phyloP scores from a whole-genome alignment of 1,139 yeast genomes.

The Suhomyces terraborum region DNA sequence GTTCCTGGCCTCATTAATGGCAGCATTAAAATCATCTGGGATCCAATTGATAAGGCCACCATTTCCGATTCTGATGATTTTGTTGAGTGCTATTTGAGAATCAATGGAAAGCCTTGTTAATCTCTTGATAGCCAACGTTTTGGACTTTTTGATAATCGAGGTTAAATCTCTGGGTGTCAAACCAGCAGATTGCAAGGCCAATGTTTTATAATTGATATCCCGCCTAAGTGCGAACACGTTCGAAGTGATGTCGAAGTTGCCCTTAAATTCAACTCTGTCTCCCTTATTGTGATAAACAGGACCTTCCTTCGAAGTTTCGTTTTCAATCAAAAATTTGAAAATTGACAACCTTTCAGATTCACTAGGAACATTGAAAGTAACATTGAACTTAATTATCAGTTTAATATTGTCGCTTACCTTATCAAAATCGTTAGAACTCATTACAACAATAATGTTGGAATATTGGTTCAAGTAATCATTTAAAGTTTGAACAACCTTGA shows the following conservation, averaged over 20 bases:
- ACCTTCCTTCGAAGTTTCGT: constrained; percentile 21
- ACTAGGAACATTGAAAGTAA: constrained; percentile 73
- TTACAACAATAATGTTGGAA: constrained; percentile 54
- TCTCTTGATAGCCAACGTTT: constrained; percentile 57
- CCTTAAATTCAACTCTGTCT: constrained; percentile 22
- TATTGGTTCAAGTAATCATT: constrained; percentile 50
- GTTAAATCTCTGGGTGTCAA: constrained; percentile 81
- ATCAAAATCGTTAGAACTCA: constrained; percentile 75
- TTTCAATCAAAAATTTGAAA: constrained; percentile 51
- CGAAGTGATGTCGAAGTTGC: constrained; percentile 22
- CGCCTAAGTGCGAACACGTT: constrained; percentile 33
- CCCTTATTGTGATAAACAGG: constrained; percentile 19
- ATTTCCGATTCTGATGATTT: constrained; percentile 38
- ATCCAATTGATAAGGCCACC: constrained; percentile 59
- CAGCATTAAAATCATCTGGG: constrained; percentile 66
- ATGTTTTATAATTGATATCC: constrained; percentile 59
- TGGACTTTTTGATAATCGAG: constrained; percentile 70
- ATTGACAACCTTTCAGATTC: constrained; percentile 72
- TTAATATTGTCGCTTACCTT: constrained; percentile 66
- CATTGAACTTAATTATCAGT: constrained; percentile 73
- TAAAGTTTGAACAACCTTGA: constrained; percentile 62
- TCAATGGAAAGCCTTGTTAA: constrained; percentile 31
- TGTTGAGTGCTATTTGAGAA: constrained; percentile 22
- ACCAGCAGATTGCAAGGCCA: constrained; percentile 91
- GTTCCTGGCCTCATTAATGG: constrained; percentile 81